Percentiles rank a stretch among this genome's conserved stretches.
These are phyloP conservation scores for Ganoderma lingzhi DNA, from an alignment of 1,284 basidiomycete species.

Conservation along the genomic window DNA sequence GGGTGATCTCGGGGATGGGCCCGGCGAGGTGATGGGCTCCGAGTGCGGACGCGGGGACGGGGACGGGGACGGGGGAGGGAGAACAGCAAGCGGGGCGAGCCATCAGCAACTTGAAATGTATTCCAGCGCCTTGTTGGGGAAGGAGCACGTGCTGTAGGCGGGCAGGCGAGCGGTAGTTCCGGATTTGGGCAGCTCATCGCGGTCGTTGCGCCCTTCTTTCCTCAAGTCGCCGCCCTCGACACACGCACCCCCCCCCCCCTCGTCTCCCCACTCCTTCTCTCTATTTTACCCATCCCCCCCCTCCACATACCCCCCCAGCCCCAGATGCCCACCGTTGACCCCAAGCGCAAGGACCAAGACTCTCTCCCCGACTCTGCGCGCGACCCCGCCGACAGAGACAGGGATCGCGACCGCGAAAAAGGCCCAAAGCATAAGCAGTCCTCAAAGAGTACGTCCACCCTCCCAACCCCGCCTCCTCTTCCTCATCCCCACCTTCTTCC, in stretches of 20 bases:
- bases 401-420: constrained; percentile 45
- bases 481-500: not conserved
- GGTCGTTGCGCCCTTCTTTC: not conserved
- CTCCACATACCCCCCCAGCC: constrained; percentile 16
- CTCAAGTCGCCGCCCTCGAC: constrained; percentile 4
- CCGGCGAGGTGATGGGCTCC: not conserved
- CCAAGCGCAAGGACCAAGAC: constrained; percentile 41
- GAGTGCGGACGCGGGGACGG: too few species aligned
- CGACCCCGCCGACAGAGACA: constrained; percentile 45
- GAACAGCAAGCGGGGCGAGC: not conserved
- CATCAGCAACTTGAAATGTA: not conserved
- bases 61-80: not conserved
- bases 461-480: constrained; percentile 2
- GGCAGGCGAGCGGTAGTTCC: constrained; percentile 1
- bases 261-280: not conserved
- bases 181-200: constrained; percentile 2
- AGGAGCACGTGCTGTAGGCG: not conserved
- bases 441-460: constrained; percentile 45
- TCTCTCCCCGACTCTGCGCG: constrained; percentile 36
- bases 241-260: constrained; percentile 10
- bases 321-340: constrained; percentile 44
- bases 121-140: too few species aligned
- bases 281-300: constrained; percentile 2
- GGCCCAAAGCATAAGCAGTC: constrained; percentile 45
- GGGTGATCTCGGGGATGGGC: not conserved